phyloP scores from a whole-genome alignment of 176 grass and related monocot genomes.

The Oryza longistaminata region DNA sequence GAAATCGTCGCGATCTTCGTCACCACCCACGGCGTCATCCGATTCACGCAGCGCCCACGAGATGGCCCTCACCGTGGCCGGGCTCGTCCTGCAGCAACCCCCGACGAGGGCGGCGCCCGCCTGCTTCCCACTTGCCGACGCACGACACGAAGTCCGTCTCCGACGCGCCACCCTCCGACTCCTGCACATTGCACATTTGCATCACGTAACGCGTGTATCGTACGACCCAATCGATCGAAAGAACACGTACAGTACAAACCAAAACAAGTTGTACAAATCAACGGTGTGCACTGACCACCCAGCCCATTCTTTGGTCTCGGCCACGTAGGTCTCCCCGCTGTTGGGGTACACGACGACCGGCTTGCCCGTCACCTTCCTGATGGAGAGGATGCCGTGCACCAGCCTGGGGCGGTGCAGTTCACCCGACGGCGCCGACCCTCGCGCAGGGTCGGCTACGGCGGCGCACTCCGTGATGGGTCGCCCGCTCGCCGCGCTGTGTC shows the following conservation, averaged over 20 bases:
- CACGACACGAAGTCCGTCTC: slow-evolving; percentile 24
- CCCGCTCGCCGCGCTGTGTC: slow-evolving; percentile 31
- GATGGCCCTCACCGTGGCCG: slow-evolving; percentile 32
- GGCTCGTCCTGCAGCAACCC: slow-evolving; percentile 46
- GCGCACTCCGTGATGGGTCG: slow-evolving; percentile 30
- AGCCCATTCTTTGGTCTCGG: slow-evolving; percentile 41
- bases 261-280: too few species aligned
- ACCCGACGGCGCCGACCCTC: slow-evolving; percentile 38
- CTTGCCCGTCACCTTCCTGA: slow-evolving; percentile 39
- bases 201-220: too few species aligned
- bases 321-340: slow-evolving; percentile 43
- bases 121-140: slow-evolving; percentile 27
- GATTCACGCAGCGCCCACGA: slow-evolving; percentile 22
- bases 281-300: slow-evolving; percentile 22
- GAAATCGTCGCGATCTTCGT: not conserved
- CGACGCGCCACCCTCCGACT: not conserved
- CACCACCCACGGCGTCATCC: not conserved
- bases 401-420: slow-evolving; percentile 37
- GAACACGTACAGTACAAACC: not conserved
- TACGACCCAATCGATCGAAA: not conserved
- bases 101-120: slow-evolving; percentile 7
- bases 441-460: slow-evolving; percentile 18
- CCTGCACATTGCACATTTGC: not conserved
- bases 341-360: slow-evolving; percentile 37
- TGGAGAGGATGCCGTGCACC: not conserved